These are phyloP conservation scores for Tillandsia leiboldiana DNA, from an alignment of 176 grass and related monocot species.

Conservation along the genomic window DNA sequence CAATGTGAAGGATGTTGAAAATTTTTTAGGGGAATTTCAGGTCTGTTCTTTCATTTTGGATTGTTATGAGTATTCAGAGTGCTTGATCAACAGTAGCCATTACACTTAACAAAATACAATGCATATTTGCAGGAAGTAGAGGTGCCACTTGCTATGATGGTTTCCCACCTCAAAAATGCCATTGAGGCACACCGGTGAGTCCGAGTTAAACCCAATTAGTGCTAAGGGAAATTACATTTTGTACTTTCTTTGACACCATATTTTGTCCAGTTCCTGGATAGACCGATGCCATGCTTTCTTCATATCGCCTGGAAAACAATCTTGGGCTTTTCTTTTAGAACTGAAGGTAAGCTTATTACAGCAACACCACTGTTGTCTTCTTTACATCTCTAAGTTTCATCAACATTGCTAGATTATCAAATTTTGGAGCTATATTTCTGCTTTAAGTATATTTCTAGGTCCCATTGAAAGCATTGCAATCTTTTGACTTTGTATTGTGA, in stretches of 20 bases:
- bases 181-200: slow-evolving; percentile 65
- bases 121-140: slow-evolving; percentile 38
- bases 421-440: too few relatives aligned
- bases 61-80: background rate
- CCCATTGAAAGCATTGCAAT: background rate
- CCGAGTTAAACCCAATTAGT: background rate
- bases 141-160: slow-evolving; percentile 68
- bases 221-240: too few relatives aligned
- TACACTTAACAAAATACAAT: background rate
- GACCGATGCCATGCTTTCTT: slow-evolving; percentile 65
- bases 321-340: slow-evolving; percentile 55
- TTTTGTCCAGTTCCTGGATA: slow-evolving; percentile 56
- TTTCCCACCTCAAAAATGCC: slow-evolving; percentile 50
- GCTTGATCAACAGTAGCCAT: background rate
- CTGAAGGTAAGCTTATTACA: slow-evolving; percentile 40
- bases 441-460: too few relatives aligned
- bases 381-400: background rate
- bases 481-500: slow-evolving; percentile 1
- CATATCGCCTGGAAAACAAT: slow-evolving; percentile 35
- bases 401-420: too few relatives aligned
- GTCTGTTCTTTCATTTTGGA: slow-evolving; percentile 27
- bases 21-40: slow-evolving; percentile 53
- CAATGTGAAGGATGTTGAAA: slow-evolving; percentile 50
- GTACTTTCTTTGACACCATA: slow-evolving; percentile 10
- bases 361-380: background rate